Base-by-base conservation (phyloP, 2,329 filamentous ascomycete genomes). In the Colletotrichum filicis region DNA sequence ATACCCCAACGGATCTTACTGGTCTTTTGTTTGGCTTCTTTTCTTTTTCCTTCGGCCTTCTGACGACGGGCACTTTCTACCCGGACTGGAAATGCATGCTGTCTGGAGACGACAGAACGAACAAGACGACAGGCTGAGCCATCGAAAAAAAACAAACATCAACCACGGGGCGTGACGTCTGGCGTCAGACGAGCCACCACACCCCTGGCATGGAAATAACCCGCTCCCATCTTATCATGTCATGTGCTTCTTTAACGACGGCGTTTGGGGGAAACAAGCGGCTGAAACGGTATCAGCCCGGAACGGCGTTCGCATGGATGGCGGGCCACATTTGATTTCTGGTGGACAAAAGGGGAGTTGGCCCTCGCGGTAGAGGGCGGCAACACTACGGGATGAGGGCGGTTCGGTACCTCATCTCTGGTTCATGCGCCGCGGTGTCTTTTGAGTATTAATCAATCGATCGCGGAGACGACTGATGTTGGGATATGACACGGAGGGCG, bases 401-500 rank as follows among this genome's bases (percentile, higher is more conserved):
- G 61, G 67, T 71, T 61, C 67, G 66, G 71, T 69, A 60, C 42
- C 66, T 69, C 70, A 70, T 73, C 66, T 67, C 71, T 71, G 71
- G 71, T 61, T 73, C 65, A 61, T 64, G 71, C 67, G 67, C 71
- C 61, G 61, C 71, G 71, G 61, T 73, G 56, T 57, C 66, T 73
- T 73, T 73, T 73, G 71, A 73, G 71, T 73, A 66, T 71, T 69
- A 73, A 70, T 73, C 70, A 71, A 71, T 58, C 61, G 56, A 73
- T 73, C 71, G 67, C 71, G 71, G 71, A 73, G 71, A 73, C 60
- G 67, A 71, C 71, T 73, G 66, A 66, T 71, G 71, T 73, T 73
- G 71, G 71, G 66, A 66, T 73, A 73, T 61, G 61, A 71, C 52
- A 71, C 71, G 71, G 71, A 66, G 46, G 66, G 56, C 67, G 67